Evolutionary conservation across 257 asterid genomes (phyloP), one percentile per base, ranked within the genome.

Genomic region (Fraxinus quadrangulata): DNA sequence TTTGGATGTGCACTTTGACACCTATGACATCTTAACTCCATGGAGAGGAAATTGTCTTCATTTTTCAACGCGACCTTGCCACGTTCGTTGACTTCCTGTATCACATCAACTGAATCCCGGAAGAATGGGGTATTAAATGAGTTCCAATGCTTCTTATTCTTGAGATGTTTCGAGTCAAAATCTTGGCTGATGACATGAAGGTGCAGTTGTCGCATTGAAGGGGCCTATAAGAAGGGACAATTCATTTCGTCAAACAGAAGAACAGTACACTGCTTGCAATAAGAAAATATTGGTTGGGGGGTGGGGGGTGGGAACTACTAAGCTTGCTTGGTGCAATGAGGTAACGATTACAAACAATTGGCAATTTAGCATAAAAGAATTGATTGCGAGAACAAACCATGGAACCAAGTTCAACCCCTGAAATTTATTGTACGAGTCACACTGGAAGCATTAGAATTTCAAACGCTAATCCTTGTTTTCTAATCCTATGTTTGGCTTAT

Each of bases 111-210:
- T 0, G 97, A 92, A 78, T 95, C 97, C 71, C 88, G 84, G 89
- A 95, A 95, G 83, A 93, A 93, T 1, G 90, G 89, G 19, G 97
- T 82, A 70, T 74, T 93, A 83, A 95, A 95, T 17, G 98, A 92
- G 84, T 93, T 92, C 99, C 99, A 95, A 37, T 95, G 99, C 88
- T 89, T 89, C 89, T 90, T 93, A 77, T 92, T 86, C 91, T 92
- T 95, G 77, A 95, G 85, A 87, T 87, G 89, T 26, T 59, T 78
- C 5, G 99, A 95, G 84, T 93, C 86, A 37, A 93, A 95, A 79
- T 95, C 97, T 75, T 92, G 97, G 92, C 98, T 93, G 49, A 95
- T 89, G 74, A 95, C 97, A 72, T 95, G 99, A 82, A 93, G 94
- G 82, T 95, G 98, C 88, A 95, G 31, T 70, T 95, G 98, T 70